Percentiles rank a stretch among this genome's conserved stretches.
These are phyloP conservation scores for Vitis rupestris DNA, from an alignment of 164 flowering plant genomes.

Conservation along the genomic window DNA sequence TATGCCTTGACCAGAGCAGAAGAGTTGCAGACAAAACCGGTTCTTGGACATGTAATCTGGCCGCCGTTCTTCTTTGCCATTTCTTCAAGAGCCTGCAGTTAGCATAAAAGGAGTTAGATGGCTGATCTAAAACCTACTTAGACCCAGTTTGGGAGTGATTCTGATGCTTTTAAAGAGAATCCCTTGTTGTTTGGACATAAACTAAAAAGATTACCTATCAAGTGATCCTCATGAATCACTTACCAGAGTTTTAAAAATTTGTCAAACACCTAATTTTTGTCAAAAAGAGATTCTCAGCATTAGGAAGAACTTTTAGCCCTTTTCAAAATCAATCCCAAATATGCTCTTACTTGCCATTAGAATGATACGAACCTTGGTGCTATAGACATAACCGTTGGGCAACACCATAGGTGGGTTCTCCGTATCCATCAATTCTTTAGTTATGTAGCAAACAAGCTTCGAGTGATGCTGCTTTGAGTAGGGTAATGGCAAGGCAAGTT, in stretches of 20 bases:
- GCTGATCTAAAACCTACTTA: too few relatives aligned
- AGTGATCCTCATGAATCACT: not conserved
- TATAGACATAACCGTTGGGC: conserved; percentile 95
- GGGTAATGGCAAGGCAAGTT: conserved; percentile 78
- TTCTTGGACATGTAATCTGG: conserved; percentile 83
- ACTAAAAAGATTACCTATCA: too few relatives aligned
- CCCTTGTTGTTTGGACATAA: too few relatives aligned
- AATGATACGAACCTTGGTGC: conserved; percentile 63
- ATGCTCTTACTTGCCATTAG: not conserved
- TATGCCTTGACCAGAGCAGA: conserved; percentile 79
- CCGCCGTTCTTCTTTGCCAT: conserved; percentile 88
- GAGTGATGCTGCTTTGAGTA: conserved; percentile 98
- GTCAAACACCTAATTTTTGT: too few relatives aligned
- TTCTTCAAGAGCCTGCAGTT: conserved; percentile 83
- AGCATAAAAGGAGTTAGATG: not conserved
- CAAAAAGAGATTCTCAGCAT: too few relatives aligned
- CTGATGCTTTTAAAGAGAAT: too few relatives aligned
- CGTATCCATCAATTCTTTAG: conserved; percentile 96
- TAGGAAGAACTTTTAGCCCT: too few relatives aligned
- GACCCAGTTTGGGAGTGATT: too few relatives aligned
- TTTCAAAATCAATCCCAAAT: not conserved
- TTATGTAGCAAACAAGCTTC: conserved; percentile 94
- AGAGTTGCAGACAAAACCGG: conserved; percentile 70
- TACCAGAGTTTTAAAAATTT: not conserved
- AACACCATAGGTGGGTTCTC: conserved; percentile 96